A percentile compares a stretch with the other conserved stretches of the same genome.
Evolutionary conservation across 176 grass and related monocot species (phyloP).

Genomic region (Musa acuminata): DNA sequence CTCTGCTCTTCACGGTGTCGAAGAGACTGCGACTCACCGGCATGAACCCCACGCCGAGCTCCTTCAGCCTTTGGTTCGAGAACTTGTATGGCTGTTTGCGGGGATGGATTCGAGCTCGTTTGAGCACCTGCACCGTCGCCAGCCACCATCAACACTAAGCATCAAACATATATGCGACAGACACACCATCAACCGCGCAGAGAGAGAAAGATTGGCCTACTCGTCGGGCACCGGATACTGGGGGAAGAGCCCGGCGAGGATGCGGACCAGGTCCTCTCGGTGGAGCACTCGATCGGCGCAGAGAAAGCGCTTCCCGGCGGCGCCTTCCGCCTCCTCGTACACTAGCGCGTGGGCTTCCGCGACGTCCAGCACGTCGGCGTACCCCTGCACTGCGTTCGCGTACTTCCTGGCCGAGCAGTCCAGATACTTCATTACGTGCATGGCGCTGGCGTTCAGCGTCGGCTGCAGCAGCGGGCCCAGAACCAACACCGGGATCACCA

Average conservation of each 20-base stretch:
- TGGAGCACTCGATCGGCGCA: slow-evolving; percentile 80
- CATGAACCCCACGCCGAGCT: slow-evolving; percentile 39
- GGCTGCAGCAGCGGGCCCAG: neutral
- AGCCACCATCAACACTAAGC: too few species aligned
- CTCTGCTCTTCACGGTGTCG: slow-evolving; percentile 37
- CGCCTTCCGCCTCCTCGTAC: neutral
- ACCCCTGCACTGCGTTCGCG: slow-evolving; percentile 3
- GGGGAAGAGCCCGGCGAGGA: slow-evolving; percentile 66
- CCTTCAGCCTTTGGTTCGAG: slow-evolving; percentile 35
- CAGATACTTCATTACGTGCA: slow-evolving; percentile 2
- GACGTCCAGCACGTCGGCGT: slow-evolving; percentile 9
- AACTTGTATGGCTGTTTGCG: slow-evolving; percentile 45
- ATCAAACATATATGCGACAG: neutral
- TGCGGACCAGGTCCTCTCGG: slow-evolving; percentile 67
- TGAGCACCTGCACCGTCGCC: slow-evolving; percentile 29
- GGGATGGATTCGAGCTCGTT: slow-evolving; percentile 47
- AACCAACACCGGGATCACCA: slow-evolving; percentile 8
- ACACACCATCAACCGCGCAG: too few species aligned
- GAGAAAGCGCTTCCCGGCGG: slow-evolving; percentile 32
- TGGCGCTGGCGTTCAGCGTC: slow-evolving; percentile 6
- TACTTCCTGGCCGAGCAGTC: neutral
- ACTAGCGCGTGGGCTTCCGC: neutral
- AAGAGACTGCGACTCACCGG: slow-evolving; percentile 34
- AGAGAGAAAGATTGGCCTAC: slow-evolving; percentile 6
- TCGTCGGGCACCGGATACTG: slow-evolving; percentile 68